Evolutionary conservation across 345 rosid genomes (phyloP).

Genomic region (Cardamine chenopodiifolia): DNA sequence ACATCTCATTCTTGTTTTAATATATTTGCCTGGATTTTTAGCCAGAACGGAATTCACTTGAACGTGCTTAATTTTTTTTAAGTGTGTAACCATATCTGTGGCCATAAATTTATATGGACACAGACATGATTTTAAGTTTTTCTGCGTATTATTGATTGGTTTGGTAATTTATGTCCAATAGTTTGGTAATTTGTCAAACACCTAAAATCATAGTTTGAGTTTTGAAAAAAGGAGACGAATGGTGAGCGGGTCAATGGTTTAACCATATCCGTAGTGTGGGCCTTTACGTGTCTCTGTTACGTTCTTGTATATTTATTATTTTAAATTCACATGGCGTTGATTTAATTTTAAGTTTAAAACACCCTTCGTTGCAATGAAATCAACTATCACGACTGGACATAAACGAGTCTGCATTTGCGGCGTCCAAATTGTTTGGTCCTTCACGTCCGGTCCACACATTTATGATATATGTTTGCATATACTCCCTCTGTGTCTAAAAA

Average conservation of each 20-base stretch:
- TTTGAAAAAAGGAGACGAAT: slow-evolving; percentile 1
- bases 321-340: not conserved
- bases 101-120: slow-evolving; percentile 6
- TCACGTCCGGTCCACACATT: slow-evolving; percentile 36
- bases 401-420: slow-evolving; percentile 40
- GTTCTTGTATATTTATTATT: slow-evolving; percentile 6
- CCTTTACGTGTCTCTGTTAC: slow-evolving; percentile 20
- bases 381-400: not conserved
- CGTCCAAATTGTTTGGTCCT: slow-evolving; percentile 36
- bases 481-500: too few species aligned
- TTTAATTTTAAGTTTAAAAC: slow-evolving; percentile 13
- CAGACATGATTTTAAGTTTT: slow-evolving; percentile 6
- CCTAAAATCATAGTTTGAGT: slow-evolving; percentile 10
- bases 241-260: slow-evolving; percentile 24
- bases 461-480: slow-evolving; percentile 4
- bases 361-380: slow-evolving; percentile 26
- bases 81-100: not conserved
- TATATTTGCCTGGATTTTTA: not conserved
- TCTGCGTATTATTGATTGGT: slow-evolving; percentile 26
- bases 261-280: slow-evolving; percentile 2
- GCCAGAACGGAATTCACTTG: not conserved
- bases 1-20: not conserved
- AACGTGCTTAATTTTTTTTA: not conserved
- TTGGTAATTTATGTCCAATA: not conserved
- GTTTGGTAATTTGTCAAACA: slow-evolving; percentile 15